Evolutionary conservation across 1,284 basidiomycete species (phyloP).

Genomic region (Thelephora terrestris): DNA sequence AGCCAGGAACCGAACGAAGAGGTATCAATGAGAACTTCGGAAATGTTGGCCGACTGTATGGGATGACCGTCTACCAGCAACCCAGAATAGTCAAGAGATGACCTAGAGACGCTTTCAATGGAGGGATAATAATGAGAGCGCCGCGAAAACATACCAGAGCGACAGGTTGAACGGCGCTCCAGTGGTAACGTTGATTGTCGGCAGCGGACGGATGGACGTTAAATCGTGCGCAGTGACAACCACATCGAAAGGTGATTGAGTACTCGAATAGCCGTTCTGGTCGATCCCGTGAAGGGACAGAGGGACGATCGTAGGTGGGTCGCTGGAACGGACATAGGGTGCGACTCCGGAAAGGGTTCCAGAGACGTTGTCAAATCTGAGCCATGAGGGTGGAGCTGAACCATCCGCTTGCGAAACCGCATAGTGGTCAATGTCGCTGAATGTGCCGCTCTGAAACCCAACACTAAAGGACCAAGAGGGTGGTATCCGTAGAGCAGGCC

Average conservation of each 20-base stretch:
- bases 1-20: constrained; percentile 51
- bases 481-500: constrained; percentile 68
- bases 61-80: constrained; percentile 51
- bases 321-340: constrained; percentile 34
- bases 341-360: constrained; percentile 77
- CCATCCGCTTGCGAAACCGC: constrained; percentile 57
- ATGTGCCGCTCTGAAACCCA: constrained; percentile 69
- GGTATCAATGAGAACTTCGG: constrained; percentile 44
- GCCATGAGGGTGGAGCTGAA: constrained; percentile 65
- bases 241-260: constrained; percentile 41
- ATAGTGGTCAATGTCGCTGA: constrained; percentile 44
- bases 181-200: constrained; percentile 59
- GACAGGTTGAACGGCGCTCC: constrained; percentile 44
- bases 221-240: constrained; percentile 58
- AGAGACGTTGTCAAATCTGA: constrained; percentile 55
- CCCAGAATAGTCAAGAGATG: constrained; percentile 48
- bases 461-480: constrained; percentile 86
- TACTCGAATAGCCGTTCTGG: constrained; percentile 50
- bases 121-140: too few species aligned
- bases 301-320: constrained; percentile 32
- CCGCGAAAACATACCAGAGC: constrained; percentile 18
- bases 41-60: constrained; percentile 44
- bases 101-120: constrained; percentile 16
- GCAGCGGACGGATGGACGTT: constrained; percentile 31
- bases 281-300: constrained; percentile 59